Conservation (phyloP, 2,329 filamentous ascomycete genomes). For the Scopulariopsis brevicaulis region DNA sequence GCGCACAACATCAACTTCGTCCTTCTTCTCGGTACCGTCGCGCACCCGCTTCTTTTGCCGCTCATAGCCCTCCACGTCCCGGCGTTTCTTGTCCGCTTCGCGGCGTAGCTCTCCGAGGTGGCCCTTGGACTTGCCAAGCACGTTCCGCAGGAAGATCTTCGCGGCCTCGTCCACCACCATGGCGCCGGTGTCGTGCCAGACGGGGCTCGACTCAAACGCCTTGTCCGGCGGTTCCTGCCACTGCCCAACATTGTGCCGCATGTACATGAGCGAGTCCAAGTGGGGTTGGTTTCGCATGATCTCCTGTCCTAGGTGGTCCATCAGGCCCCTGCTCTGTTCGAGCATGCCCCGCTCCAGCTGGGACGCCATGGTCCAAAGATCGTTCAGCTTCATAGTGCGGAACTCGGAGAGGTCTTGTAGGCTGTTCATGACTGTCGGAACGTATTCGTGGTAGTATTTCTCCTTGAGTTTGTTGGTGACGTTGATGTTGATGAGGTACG, state of each 20-base stretch:
- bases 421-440: constrained; percentile 87
- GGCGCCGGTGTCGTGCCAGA: constrained; percentile 87
- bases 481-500: constrained; percentile 92
- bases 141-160: constrained; percentile 83
- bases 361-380: constrained; percentile 72
- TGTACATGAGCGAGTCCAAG: constrained; percentile 96
- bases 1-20: constrained; percentile 75
- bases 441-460: constrained; percentile 92
- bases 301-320: constrained; percentile 65
- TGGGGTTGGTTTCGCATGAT: constrained; percentile 80
- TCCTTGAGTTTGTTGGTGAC: constrained; percentile 97
- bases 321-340: constrained; percentile 57
- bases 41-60: constrained; percentile 63
- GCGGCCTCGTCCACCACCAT: constrained; percentile 82
- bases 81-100: constrained; percentile 75
- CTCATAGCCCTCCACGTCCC: constrained; percentile 73
- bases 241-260: constrained; percentile 73
- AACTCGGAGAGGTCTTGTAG: constrained; percentile 91
- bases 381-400: constrained; percentile 71
- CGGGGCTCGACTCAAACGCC: constrained; percentile 83
- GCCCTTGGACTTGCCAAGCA: constrained; percentile 80
- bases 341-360: constrained; percentile 72
- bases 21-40: constrained; percentile 77
- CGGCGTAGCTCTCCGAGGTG: constrained; percentile 69
- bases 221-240: constrained; percentile 82